Conservation (phyloP, 2,329 filamentous ascomycete genomes). For the Helotiales sp. region DNA sequence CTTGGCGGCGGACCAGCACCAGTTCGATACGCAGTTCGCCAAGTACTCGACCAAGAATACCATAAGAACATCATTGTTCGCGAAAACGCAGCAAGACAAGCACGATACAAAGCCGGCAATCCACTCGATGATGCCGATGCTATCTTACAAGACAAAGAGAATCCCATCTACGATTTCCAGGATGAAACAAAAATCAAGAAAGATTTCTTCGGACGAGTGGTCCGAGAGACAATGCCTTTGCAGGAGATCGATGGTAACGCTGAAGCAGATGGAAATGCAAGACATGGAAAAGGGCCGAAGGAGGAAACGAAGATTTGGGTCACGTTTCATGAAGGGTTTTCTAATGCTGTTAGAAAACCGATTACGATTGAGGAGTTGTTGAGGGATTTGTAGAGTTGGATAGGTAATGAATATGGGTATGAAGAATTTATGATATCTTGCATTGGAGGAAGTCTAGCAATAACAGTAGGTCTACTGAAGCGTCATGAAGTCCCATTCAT, state of each 20-base stretch:
- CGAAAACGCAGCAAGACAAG: slow-evolving; percentile 65
- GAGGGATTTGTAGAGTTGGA: slow-evolving; percentile 60
- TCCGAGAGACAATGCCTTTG: slow-evolving; percentile 48
- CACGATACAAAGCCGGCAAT: slow-evolving; percentile 59
- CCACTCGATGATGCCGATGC: slow-evolving; percentile 36
- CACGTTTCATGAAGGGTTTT: slow-evolving; percentile 85
- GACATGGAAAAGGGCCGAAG: slow-evolving; percentile 36
- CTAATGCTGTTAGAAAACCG: slow-evolving; percentile 88
- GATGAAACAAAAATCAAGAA: slow-evolving; percentile 54
- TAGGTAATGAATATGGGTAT: background rate
- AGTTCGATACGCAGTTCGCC: slow-evolving; percentile 87
- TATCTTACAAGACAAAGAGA: slow-evolving; percentile 26
- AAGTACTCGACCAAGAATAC: slow-evolving; percentile 90
- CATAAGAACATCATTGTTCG: slow-evolving; percentile 68
- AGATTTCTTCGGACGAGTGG: slow-evolving; percentile 82
- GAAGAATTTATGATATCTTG: background rate
- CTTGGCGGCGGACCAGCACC: slow-evolving; percentile 61
- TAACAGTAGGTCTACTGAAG: too few relatives aligned
- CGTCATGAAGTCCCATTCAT: too few relatives aligned
- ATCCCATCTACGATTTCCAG: slow-evolving; percentile 24
- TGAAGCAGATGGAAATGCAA: slow-evolving; percentile 61
- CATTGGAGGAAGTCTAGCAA: too few relatives aligned
- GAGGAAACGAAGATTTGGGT: slow-evolving; percentile 74
- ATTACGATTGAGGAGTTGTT: slow-evolving; percentile 80
- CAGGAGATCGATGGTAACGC: slow-evolving; percentile 45